phyloP scores from a whole-genome alignment of 306 rosid genomes.

The Hippophae tibetana region DNA sequence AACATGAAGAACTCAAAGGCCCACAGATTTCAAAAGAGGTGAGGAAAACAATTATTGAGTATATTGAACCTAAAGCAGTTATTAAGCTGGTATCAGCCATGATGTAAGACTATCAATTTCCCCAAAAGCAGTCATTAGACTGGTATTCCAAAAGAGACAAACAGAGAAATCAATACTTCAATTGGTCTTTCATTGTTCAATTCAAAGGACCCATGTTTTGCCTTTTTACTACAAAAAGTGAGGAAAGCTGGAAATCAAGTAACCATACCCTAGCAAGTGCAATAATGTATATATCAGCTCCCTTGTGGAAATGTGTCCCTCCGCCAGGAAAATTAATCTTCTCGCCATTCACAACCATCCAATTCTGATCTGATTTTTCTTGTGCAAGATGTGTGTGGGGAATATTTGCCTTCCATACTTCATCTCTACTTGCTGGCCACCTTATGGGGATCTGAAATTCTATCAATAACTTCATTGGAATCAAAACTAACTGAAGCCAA shows the following conservation, averaged over 20 bases:
- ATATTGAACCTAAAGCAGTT: background rate
- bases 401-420: slow-evolving; percentile 67
- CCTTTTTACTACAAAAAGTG: background rate
- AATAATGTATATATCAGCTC: slow-evolving; percentile 56
- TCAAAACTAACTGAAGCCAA: slow-evolving; percentile 20
- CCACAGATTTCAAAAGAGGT: background rate
- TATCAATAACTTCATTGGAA: slow-evolving; percentile 18
- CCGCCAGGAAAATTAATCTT: slow-evolving; percentile 64
- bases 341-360: slow-evolving; percentile 65
- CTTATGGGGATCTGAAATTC: slow-evolving; percentile 50
- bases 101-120: background rate
- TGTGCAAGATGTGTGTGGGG: slow-evolving; percentile 55
- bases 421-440: slow-evolving; percentile 60
- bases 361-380: slow-evolving; percentile 59
- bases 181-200: background rate
- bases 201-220: background rate
- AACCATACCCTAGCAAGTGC: slow-evolving; percentile 38
- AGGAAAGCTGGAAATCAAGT: background rate
- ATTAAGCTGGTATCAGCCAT: background rate
- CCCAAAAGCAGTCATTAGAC: background rate
- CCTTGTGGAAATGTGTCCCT: slow-evolving; percentile 53
- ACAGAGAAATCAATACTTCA: background rate
- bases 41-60: background rate
- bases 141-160: background rate
- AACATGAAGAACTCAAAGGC: background rate